Percentiles rank a stretch among this genome's conserved stretches.
Conservation (phyloP, 768 basidiomycete species). For the Suillus paluster region DNA sequence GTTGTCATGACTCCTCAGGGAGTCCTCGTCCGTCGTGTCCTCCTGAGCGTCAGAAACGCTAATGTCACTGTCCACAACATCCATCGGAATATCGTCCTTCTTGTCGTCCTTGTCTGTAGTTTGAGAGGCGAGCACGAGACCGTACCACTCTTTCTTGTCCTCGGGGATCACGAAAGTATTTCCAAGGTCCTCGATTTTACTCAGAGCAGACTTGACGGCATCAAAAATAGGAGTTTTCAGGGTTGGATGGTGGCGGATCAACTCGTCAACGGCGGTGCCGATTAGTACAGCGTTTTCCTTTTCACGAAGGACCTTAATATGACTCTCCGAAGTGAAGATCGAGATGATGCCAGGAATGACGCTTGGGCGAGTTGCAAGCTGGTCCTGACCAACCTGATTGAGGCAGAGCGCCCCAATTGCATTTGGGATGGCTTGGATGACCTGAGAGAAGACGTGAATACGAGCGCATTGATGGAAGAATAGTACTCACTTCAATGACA, state of each 20-base stretch:
- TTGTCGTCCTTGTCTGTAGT: slow-evolving; percentile 7
- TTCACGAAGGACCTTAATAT: slow-evolving; percentile 84
- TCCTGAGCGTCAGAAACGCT: slow-evolving; percentile 19
- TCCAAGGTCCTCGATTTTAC: slow-evolving; percentile 77
- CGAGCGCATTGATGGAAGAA: background rate
- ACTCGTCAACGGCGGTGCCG: slow-evolving; percentile 91
- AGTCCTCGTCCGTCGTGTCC: slow-evolving; percentile 35
- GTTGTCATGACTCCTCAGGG: slow-evolving; percentile 70
- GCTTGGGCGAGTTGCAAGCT: slow-evolving; percentile 73
- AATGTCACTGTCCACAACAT: slow-evolving; percentile 39
- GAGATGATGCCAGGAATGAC: slow-evolving; percentile 86
- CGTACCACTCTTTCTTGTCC: slow-evolving; percentile 71
- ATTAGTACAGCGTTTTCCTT: slow-evolving; percentile 91
- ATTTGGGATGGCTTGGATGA: slow-evolving; percentile 91
- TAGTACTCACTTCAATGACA: slow-evolving; percentile 72
- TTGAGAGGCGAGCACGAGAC: slow-evolving; percentile 42
- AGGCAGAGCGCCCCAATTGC: slow-evolving; percentile 96
- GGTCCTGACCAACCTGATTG: slow-evolving; percentile 86
- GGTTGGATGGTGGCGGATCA: slow-evolving; percentile 93
- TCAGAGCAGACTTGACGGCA: slow-evolving; percentile 70
- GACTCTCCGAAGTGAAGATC: slow-evolving; percentile 84
- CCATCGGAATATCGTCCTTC: slow-evolving; percentile 42
- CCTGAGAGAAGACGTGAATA: slow-evolving; percentile 47
- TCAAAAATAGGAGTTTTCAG: slow-evolving; percentile 83
- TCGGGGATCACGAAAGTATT: slow-evolving; percentile 57